Evolutionary conservation across 345 rosid genomes (phyloP).

Genomic region (Murraya paniculata): DNA sequence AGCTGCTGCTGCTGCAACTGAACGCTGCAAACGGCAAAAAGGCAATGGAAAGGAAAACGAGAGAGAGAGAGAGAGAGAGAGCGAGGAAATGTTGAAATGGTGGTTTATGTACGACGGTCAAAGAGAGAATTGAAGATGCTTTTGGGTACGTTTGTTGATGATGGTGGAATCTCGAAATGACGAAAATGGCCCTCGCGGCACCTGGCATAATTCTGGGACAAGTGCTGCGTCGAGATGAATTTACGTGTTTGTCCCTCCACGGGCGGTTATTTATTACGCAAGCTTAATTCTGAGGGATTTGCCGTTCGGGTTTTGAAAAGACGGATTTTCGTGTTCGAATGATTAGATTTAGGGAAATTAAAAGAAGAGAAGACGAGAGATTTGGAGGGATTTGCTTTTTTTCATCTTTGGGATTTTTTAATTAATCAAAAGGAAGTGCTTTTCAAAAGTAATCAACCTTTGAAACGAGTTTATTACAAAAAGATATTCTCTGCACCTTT

Average conservation of each 20-base stretch:
- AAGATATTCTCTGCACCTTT: not conserved
- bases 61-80: not conserved
- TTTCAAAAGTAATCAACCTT: not conserved
- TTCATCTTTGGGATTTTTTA: not conserved
- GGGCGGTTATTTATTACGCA: too few relatives aligned
- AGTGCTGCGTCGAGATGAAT: too few relatives aligned
- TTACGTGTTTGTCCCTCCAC: too few relatives aligned
- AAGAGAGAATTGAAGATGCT: conserved; percentile 34
- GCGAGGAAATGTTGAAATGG: not conserved
- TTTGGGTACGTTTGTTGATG: conserved; percentile 3
- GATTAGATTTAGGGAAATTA: too few relatives aligned
- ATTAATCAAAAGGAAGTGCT: not conserved
- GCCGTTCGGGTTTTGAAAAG: too few relatives aligned
- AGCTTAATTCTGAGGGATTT: too few relatives aligned
- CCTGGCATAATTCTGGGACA: too few relatives aligned
- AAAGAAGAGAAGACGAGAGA: not conserved
- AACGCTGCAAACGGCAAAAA: conserved; percentile 14
- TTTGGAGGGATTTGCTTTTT: not conserved
- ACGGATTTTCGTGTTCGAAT: too few relatives aligned
- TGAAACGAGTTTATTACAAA: not conserved
- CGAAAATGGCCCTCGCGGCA: too few relatives aligned
- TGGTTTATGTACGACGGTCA: conserved; percentile 35
- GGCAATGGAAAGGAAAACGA: not conserved
- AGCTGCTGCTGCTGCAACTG: conserved; percentile 8
- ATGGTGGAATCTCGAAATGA: not conserved